Base-by-base conservation (phyloP, 192 early-diverging fungal genomes). In the Helicostylum pulchrum region DNA sequence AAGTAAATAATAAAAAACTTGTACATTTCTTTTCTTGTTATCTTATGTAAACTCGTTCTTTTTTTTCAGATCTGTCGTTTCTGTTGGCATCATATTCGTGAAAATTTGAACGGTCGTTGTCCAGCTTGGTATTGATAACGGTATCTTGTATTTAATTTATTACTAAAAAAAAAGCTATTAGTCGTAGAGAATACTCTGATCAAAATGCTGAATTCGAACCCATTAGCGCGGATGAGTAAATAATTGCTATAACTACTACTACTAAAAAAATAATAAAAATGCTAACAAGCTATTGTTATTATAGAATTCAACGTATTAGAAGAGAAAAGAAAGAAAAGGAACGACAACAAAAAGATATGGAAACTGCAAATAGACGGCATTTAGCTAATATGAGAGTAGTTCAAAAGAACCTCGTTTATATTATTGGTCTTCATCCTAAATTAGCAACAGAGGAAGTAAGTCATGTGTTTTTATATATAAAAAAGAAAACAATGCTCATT, bases 321-420 rank as follows among this genome's bases (percentile, higher is more conserved):
- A 81, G 80, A 64, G 87, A 88, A 43, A 94, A 94, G 34, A 76
- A 76, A 45, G 86, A 87, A 64, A 94, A 93, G 70, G 94, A 98
- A 62, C 82, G 93, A 45, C 92, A 99, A 77, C 85, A 88, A 68
- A 91, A 90, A 54, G 97, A 99, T 65, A 85, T 91, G 64, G 88
- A 92, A 49, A 85, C 90, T 49, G 83, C 87, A 60, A 90, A 85
- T 63, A 78, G 88, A 54, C 79, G 85, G 34, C 88, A 90, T 59
- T 73, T 99, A 52, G 84, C 92, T 12, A 97, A 93, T 69, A 93
- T 92, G 68, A 73, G 96, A 20, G 94, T 99, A 2, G 94, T 97
- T 6, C 97, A 98, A 76, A 97, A 96, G 79, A 98, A 95, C 68
- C 78, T 99, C 26, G 93, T 99, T 5, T 99, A 99, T 74, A 94